Evolutionary conservation across 345 rosid species (phyloP), one percentile per base, ranked within the genome.

Genomic region (Aegle marmelos): DNA sequence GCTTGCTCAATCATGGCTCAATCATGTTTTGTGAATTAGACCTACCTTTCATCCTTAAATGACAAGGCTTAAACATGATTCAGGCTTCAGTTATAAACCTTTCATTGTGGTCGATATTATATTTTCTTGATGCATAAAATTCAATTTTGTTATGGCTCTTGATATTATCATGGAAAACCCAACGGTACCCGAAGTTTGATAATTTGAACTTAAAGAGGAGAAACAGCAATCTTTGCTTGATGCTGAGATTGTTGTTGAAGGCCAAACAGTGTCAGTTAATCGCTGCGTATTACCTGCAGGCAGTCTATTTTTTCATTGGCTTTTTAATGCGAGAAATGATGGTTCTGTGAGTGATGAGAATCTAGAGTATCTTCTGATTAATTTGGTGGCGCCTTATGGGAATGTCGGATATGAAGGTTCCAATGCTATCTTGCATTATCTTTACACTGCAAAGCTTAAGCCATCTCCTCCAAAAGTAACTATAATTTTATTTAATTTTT

Each of bases 221-320:
- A 61, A 83, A 85, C 64, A 37, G 53, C 50, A 81, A 61, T 50
- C 85, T 85, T 64, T 83, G 70, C 28, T 72, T 9, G 75, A 68
- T 50, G 17, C 25, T 4, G 70, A 73, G 67, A 82, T 88, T 27
- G 82, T 72, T 17, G 86, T 86, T 24, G 86, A 83, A 34, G 87
- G 74, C 25, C 60, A 56, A 28, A 14, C 79, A 0, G 83, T 88
- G 27, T 79, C 86, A 24, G 88, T 87, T 31, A 85, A 89, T 66
- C 69, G 90, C 61, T 85, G 90, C 72, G 48, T 89, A 28, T 75
- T 89, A 73, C 86, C 90, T 16, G 82, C 88, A 6, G 77, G 90
- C 59, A 89, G 91, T 45, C 45, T 1, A 4, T 87, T 80, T 61
- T 78, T 87, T 41, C 83, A 79, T 27, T 78, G 78, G 53, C 57